Evolutionary conservation across 345 rosid species (phyloP), one percentile per base, ranked within the genome.

Genomic region (Fremontodendron californicum): DNA sequence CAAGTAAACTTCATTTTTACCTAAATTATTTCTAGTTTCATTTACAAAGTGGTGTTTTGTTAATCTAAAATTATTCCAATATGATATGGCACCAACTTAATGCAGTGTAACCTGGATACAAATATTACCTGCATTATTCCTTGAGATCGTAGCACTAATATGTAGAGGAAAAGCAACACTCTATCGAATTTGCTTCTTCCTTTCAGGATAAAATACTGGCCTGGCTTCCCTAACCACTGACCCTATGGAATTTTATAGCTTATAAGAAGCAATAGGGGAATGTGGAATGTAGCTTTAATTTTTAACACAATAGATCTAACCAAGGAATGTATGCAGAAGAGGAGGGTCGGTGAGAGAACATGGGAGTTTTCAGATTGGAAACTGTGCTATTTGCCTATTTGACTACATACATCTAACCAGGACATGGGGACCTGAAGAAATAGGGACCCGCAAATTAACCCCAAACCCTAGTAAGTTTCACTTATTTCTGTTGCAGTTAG

Each of bases 281-380:
- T 82, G 78, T 51, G 76, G 27, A 78, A 51, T 29, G 13, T 35
- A 25, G 61, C 12, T 46, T 63, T 3, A 71, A 39, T 40, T 16
- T 46, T 63, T 3, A 71, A 39, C 46, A 10, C 35, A 51, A 6
- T 69, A 78, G 77, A 80, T n/a, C n/a, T 80, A 57, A 81, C 55
- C 54, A 67, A 21, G 80, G 89, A 82, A 82, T 78, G 78, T 76
- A 78, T 29, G 78, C 58, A 31, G 70, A 46, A 19, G 33, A 49
- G 39, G 60, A 52, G 83, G 82, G 77, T 61, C 78, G 31, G 86
- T 37, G 78, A 80, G 57, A 51, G 79, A 62, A 81, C 77, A 66
- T 78, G 83, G 81, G 81, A 71, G 58, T 48, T 75, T 29, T 42
- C 42, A 71, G 81, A 71, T 71, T 77, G 85, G 82, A 75, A 71